Evolutionary conservation across 1,139 yeast species (phyloP).

Genomic region (Suhomyces coccinellae): DNA sequence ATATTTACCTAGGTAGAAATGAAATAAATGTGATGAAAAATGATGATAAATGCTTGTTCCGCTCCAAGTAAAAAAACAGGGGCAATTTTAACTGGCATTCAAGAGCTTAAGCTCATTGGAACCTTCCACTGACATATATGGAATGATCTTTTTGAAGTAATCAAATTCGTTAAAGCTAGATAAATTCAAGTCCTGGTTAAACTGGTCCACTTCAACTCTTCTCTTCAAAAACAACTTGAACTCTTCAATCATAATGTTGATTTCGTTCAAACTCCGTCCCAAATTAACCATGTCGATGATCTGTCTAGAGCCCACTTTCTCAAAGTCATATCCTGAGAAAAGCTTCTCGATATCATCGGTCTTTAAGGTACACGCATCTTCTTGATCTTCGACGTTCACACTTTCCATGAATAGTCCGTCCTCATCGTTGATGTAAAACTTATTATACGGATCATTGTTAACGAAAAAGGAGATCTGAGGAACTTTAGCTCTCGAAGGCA

Average conservation of each 20-base stretch:
- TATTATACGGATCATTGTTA: slow-evolving; percentile 32
- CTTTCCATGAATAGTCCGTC: slow-evolving; percentile 18
- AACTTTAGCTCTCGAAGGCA: slow-evolving; percentile 28
- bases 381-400: slow-evolving; percentile 18
- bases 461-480: slow-evolving; percentile 41
- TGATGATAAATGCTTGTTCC: background rate
- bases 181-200: slow-evolving; percentile 21
- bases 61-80: background rate
- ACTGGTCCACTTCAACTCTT: slow-evolving; percentile 39
- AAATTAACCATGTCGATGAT: slow-evolving; percentile 30
- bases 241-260: slow-evolving; percentile 57
- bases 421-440: slow-evolving; percentile 36
- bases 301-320: slow-evolving; percentile 4
- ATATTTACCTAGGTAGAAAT: background rate
- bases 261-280: slow-evolving; percentile 68
- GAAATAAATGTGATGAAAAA: background rate
- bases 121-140: slow-evolving; percentile 43
- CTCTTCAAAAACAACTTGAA: slow-evolving; percentile 55
- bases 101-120: slow-evolving; percentile 39
- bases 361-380: slow-evolving; percentile 5
- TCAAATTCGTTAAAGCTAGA: slow-evolving; percentile 29
- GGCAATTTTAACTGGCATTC: slow-evolving; percentile 31
- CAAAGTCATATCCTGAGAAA: slow-evolving; percentile 5
- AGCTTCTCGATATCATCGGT: slow-evolving; percentile 5
- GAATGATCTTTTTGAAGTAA: slow-evolving; percentile 41